Conservation (phyloP, 73 alveolate species). For the Symbiodinium pilosum region DNA sequence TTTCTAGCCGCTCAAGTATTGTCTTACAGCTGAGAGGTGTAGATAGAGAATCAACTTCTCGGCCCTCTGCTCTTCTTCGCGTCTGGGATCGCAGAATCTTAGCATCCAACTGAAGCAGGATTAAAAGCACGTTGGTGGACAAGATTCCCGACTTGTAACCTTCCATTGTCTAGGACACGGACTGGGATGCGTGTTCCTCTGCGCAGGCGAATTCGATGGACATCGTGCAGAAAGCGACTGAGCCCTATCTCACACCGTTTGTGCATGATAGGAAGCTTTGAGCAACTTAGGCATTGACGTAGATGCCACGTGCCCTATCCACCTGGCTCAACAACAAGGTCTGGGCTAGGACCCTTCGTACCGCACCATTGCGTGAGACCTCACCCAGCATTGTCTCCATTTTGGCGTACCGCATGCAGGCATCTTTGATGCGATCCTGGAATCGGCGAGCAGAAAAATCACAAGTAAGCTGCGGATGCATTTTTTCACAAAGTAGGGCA, state of each 20-base stretch:
- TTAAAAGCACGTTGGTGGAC: background rate
- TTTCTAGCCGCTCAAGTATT: background rate
- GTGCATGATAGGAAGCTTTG: too few species aligned
- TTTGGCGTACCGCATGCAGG: slow-evolving; percentile 98
- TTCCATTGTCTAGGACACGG: background rate
- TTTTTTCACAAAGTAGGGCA: too few species aligned
- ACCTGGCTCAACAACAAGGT: slow-evolving; percentile 19
- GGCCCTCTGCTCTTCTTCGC: slow-evolving; percentile 46
- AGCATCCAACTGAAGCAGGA: background rate
- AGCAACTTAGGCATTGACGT: slow-evolving; percentile 94
- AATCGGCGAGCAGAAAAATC: too few species aligned
- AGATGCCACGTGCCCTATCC: slow-evolving; percentile 98
- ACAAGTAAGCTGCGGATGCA: too few species aligned
- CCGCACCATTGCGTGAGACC: background rate
- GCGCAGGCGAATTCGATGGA: background rate
- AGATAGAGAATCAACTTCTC: background rate
- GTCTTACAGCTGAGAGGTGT: background rate
- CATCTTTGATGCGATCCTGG: slow-evolving; percentile 95
- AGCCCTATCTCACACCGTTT: too few species aligned
- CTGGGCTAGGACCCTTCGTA: background rate
- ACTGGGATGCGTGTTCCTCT: slow-evolving; percentile 82
- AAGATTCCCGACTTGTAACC: too few species aligned
- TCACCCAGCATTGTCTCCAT: slow-evolving; percentile 98
- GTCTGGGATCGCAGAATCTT: slow-evolving; percentile 84
- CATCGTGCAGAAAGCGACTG: too few species aligned